These are phyloP conservation scores for Gloeostereum incarnatum DNA, from an alignment of 768 basidiomycete species.

Conservation along the genomic window DNA sequence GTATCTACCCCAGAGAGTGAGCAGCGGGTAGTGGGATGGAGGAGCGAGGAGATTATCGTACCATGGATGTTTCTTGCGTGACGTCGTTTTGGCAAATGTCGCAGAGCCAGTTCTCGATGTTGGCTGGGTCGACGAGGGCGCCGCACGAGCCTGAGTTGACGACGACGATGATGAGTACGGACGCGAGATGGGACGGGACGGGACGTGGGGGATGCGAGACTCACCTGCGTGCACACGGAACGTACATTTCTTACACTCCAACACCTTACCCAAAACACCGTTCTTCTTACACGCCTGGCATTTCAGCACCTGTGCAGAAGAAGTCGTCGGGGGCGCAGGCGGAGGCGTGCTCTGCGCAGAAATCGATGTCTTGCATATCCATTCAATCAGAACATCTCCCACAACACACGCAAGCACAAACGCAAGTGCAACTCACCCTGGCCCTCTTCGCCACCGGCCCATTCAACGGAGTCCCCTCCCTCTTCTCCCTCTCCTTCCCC, in stretches of 20 bases:
- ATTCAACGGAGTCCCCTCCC: conserved; percentile 51
- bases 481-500: conserved; percentile 31
- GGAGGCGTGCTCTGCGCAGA: neutral
- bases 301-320: conserved; percentile 48
- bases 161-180: too few relatives aligned
- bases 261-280: conserved; percentile 68
- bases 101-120: conserved; percentile 73
- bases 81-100: conserved; percentile 85
- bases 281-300: conserved; percentile 70
- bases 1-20: conserved; percentile 37
- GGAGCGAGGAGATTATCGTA: conserved; percentile 25
- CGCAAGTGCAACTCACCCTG: conserved; percentile 29
- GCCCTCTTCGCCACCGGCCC: conserved; percentile 52
- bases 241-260: conserved; percentile 75
- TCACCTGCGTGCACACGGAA: conserved; percentile 76
- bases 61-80: conserved; percentile 72
- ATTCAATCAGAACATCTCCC: neutral
- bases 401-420: conserved; percentile 1
- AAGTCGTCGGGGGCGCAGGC: conserved; percentile 40
- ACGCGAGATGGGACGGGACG: conserved; percentile 6
- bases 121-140: conserved; percentile 50
- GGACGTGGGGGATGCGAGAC: conserved; percentile 7
- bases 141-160: conserved; percentile 67
- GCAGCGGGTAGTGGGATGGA: neutral
- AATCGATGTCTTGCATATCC: conserved; percentile 12